Percentiles rank a stretch among this genome's conserved stretches.
These are phyloP conservation scores for Trametes pubescens DNA, from an alignment of 1,284 basidiomycete species.

Conservation along the genomic window DNA sequence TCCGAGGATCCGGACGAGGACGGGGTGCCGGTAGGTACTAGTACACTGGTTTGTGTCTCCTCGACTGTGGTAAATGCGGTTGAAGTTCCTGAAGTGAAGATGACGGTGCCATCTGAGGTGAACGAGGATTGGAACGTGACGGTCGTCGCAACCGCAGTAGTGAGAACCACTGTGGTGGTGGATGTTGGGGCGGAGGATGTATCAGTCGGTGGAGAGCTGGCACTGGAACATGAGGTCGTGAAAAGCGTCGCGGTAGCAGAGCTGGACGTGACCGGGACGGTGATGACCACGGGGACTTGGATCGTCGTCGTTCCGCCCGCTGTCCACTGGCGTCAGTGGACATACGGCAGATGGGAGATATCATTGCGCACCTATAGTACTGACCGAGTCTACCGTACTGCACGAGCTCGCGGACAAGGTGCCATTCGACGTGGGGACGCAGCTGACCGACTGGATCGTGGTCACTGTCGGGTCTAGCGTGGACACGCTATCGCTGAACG, in stretches of 20 bases:
- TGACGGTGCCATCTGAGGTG: conserved; percentile 30
- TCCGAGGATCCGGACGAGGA: conserved; percentile 38
- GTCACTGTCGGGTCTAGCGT: conserved; percentile 39
- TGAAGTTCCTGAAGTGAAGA: conserved; percentile 27
- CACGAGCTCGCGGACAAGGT: conserved; percentile 40
- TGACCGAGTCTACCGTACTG: conserved; percentile 35
- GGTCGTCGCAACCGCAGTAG: conserved; percentile 11
- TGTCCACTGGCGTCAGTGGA: not conserved
- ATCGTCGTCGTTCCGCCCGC: conserved; percentile 44
- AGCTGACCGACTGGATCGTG: conserved; percentile 43
- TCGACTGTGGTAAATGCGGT: conserved; percentile 13
- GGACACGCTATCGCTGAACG: conserved; percentile 42
- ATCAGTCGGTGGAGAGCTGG: conserved; percentile 7
- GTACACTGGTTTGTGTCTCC: conserved; percentile 11
- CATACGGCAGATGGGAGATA: too few species aligned
- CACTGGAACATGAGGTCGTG: conserved; percentile 40
- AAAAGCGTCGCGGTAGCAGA: conserved; percentile 51
- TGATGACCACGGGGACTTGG: conserved; percentile 47
- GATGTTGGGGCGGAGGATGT: conserved; percentile 11
- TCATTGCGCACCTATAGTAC: conserved; percentile 45
- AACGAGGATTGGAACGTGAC: conserved; percentile 23
- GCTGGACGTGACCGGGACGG: conserved; percentile 40
- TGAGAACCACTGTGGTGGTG: conserved; percentile 1
- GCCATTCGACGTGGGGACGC: conserved; percentile 35
- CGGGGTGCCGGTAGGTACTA: conserved; percentile 10